phyloP scores from a whole-genome alignment of 768 basidiomycete species.

The Leccinellum albellum region DNA sequence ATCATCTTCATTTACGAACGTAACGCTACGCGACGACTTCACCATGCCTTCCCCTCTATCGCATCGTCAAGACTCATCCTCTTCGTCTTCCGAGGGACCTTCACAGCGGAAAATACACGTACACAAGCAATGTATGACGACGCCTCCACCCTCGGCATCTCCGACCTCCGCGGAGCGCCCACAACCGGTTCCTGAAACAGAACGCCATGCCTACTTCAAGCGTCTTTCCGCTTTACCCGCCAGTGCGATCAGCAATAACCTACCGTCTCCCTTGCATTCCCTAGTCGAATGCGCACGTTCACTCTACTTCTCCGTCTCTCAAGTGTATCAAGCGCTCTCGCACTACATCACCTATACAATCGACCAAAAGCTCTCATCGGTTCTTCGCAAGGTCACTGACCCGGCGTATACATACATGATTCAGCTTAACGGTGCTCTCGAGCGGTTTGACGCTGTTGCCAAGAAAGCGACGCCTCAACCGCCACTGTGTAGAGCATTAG shows the following conservation, averaged over 20 bases:
- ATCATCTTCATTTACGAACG: conserved; percentile 12
- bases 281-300: conserved; percentile 89
- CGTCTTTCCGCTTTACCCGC: conserved; percentile 77
- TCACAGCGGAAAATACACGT: conserved; percentile 21
- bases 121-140: conserved; percentile 26
- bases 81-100: conserved; percentile 35
- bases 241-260: conserved; percentile 54
- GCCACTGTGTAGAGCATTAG: conserved; percentile 66
- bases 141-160: conserved; percentile 35
- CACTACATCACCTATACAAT: conserved; percentile 82
- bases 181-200: conserved; percentile 56
- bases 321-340: conserved; percentile 84
- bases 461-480: conserved; percentile 67
- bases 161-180: conserved; percentile 35
- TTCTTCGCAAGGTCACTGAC: conserved; percentile 80
- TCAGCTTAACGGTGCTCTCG: conserved; percentile 81
- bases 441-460: conserved; percentile 84
- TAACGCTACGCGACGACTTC: conserved; percentile 26
- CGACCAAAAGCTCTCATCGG: conserved; percentile 76
- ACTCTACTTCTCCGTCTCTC: conserved; percentile 87
- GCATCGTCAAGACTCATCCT: conserved; percentile 44
- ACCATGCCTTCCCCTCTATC: conserved; percentile 39
- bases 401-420: conserved; percentile 80
- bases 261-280: conserved; percentile 65
- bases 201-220: conserved; percentile 91